A percentile compares a stretch with the other conserved stretches of the same genome.
Conservation (phyloP, 1,284 basidiomycete species). For the Ustilago trichophora region DNA sequence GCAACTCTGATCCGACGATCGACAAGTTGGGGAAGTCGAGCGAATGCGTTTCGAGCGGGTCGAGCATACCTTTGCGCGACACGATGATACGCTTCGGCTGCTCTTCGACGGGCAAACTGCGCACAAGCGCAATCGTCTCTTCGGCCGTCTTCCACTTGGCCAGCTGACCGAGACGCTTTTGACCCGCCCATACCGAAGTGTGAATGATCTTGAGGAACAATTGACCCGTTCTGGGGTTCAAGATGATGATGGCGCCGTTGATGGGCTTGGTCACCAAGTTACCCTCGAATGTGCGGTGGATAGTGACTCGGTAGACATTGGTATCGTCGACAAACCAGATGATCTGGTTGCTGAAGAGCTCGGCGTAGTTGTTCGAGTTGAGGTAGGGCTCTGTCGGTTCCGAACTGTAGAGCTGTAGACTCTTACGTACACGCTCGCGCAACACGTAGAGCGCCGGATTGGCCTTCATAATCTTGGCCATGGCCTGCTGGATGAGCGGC, state of each 20-base stretch:
- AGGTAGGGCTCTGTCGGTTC: constrained; percentile 99
- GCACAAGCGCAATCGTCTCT: constrained; percentile 97
- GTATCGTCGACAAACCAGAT: constrained; percentile 99
- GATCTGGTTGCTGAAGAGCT: constrained; percentile 98
- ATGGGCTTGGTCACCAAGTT: constrained; percentile 99
- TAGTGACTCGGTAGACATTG: constrained; percentile 98
- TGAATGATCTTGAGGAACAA: constrained; percentile 99
- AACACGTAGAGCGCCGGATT: constrained; percentile 98
- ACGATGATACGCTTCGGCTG: constrained; percentile 99
- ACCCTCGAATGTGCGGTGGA: constrained; percentile 99
- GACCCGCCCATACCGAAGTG: constrained; percentile 99
- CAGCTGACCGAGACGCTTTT: constrained; percentile 98
- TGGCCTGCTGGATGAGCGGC: constrained; percentile 95
- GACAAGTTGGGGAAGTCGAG: constrained; percentile 99
- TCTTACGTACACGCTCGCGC: constrained; percentile 97
- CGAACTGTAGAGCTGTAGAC: constrained; percentile 96
- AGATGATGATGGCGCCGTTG: constrained; percentile 99
- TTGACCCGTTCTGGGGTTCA: constrained; percentile 98
- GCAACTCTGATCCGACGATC: constrained; percentile 98
- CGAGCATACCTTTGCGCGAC: constrained; percentile 98
- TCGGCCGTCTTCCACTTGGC: constrained; percentile 99
- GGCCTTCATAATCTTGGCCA: constrained; percentile 99
- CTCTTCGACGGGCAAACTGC: constrained; percentile 96
- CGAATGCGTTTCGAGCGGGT: constrained; percentile 89
- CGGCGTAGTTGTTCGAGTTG: constrained; percentile 95